These are phyloP conservation scores for Lentinula edodes DNA, from an alignment of 768 basidiomycete genomes.

Conservation along the genomic window DNA sequence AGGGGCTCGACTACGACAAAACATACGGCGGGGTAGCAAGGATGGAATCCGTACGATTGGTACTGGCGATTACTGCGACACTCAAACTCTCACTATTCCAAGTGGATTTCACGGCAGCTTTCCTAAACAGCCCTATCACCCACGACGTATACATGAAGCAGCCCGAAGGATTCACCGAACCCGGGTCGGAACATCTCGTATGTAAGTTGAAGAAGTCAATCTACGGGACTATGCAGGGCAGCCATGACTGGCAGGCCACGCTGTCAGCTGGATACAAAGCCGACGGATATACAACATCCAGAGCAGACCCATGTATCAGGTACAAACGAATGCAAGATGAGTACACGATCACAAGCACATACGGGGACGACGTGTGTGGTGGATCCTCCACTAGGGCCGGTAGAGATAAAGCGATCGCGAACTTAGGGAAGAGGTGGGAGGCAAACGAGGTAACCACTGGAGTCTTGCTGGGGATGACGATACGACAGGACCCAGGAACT, in stretches of 20 bases:
- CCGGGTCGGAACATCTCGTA: slow-evolving; percentile 1
- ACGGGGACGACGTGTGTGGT: too few relatives aligned
- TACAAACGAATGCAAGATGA: too few relatives aligned
- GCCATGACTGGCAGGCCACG: too few relatives aligned
- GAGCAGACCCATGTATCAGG: too few relatives aligned
- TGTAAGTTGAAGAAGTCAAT: background rate
- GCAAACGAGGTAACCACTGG: too few relatives aligned
- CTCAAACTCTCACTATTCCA: slow-evolving; percentile 19
- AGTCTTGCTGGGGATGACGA: background rate
- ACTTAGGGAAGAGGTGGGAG: too few relatives aligned
- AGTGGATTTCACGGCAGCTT: slow-evolving; percentile 25
- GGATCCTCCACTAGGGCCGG: too few relatives aligned
- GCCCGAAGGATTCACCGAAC: slow-evolving; percentile 16
- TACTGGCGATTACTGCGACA: slow-evolving; percentile 8
- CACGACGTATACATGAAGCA: slow-evolving; percentile 27
- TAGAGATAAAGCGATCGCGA: too few relatives aligned
- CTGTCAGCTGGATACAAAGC: too few relatives aligned
- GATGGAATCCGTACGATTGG: background rate
- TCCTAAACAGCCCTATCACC: slow-evolving; percentile 22
- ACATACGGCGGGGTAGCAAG: slow-evolving; percentile 7
- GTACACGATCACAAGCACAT: too few relatives aligned
- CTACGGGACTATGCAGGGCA: background rate
- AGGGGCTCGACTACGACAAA: background rate
- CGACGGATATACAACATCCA: too few relatives aligned
- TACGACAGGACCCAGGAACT: background rate